A percentile compares a stretch with the other conserved stretches of the same genome.
Evolutionary conservation across 805 yeast species (phyloP).

Genomic region (Priceomyces medius): DNA sequence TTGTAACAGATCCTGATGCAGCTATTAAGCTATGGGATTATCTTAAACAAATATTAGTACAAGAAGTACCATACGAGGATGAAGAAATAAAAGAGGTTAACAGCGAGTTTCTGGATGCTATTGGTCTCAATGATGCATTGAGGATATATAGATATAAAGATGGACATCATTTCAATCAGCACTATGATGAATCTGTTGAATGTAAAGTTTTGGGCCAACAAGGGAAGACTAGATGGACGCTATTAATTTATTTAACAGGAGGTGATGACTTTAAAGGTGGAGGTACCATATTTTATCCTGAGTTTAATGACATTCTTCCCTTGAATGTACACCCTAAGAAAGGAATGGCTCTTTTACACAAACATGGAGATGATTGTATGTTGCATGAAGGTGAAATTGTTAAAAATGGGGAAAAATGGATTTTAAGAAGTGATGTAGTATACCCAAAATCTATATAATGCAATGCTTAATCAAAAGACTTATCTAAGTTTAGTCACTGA

Average conservation of each 20-base stretch:
- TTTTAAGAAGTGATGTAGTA: conserved; percentile 57
- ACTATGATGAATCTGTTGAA: conserved; percentile 57
- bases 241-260: conserved; percentile 57
- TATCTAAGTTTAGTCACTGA: conserved; percentile 8
- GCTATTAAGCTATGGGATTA: conserved; percentile 43
- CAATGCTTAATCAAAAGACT: conserved; percentile 3
- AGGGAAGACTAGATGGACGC: conserved; percentile 58
- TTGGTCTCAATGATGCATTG: conserved; percentile 55
- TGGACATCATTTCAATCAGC: conserved; percentile 61
- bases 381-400: conserved; percentile 59
- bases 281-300: conserved; percentile 52
- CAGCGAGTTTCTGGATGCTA: conserved; percentile 35
- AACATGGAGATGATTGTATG: conserved; percentile 65
- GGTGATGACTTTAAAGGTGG: conserved; percentile 59
- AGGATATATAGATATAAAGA: conserved; percentile 53
- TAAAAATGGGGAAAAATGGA: conserved; percentile 57
- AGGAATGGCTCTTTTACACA: conserved; percentile 61
- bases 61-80: conserved; percentile 27
- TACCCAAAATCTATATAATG: conserved; percentile 10
- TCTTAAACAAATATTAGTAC: conserved; percentile 29
- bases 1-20: conserved; percentile 39
- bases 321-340: conserved; percentile 45
- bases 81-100: conserved; percentile 22
- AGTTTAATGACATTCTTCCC: conserved; percentile 18
- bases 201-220: conserved; percentile 21